phyloP scores from a whole-genome alignment of 768 basidiomycete genomes.

The Collybia sordida region DNA sequence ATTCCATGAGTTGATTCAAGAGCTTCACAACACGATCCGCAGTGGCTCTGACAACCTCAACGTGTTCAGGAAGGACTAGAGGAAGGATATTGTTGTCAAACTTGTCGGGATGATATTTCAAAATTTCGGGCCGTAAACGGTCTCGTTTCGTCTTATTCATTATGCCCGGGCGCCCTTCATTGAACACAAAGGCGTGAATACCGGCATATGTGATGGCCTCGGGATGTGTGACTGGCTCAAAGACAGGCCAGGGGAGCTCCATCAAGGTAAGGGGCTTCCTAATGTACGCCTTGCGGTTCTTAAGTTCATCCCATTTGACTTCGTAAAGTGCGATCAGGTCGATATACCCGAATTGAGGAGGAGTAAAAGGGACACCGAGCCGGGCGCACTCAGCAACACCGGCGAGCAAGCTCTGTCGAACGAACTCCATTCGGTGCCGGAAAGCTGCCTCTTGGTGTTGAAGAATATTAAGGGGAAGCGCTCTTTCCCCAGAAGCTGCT shows the following conservation, averaged over 20 bases:
- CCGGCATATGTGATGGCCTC: conserved; percentile 33
- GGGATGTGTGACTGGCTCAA: conserved; percentile 17
- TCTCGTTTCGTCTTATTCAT: conserved; percentile 32
- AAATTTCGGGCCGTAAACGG: conserved; percentile 40
- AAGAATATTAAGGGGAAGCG: neutral
- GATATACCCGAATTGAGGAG: neutral
- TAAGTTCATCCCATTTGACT: conserved; percentile 31
- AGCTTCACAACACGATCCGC: conserved; percentile 40
- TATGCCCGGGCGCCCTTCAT: conserved; percentile 26
- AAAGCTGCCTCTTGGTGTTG: conserved; percentile 4
- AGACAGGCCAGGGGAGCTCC: conserved; percentile 46
- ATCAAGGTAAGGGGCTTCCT: conserved; percentile 20
- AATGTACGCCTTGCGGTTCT: conserved; percentile 2
- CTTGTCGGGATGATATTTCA: conserved; percentile 59
- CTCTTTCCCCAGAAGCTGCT: too few relatives aligned
- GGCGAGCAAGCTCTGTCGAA: neutral
- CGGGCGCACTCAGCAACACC: neutral
- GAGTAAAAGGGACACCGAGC: neutral
- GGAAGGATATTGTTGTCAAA: conserved; percentile 35
- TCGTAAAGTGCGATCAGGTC: neutral
- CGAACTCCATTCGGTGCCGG: conserved; percentile 1
- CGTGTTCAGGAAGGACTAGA: conserved; percentile 32
- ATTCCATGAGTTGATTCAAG: conserved; percentile 30
- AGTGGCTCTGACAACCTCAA: conserved; percentile 29
- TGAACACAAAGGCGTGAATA: conserved; percentile 39